Conservation (phyloP, 2,329 filamentous ascomycete species). For the Endoconidiophora laricicola region DNA sequence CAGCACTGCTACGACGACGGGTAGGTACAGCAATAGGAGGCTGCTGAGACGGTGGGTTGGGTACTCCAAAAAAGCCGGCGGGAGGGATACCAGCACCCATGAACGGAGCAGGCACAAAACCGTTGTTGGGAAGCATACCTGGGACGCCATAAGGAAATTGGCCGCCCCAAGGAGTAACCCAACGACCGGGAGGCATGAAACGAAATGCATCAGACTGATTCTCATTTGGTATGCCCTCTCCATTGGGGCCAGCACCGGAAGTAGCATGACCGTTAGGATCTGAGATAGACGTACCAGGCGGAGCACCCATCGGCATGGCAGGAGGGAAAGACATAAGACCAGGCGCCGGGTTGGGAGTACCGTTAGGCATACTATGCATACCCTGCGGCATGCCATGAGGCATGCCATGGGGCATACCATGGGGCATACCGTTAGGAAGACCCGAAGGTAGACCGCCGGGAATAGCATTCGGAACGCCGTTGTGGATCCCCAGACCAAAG, state of each 20-base stretch:
- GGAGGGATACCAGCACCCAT: constrained; percentile 8
- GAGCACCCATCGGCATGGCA: too few species aligned
- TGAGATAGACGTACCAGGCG: neutral
- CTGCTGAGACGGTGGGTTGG: constrained; percentile 2
- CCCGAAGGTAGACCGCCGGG: neutral
- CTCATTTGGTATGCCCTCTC: too few species aligned
- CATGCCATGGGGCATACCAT: too few species aligned
- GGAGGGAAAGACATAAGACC: too few species aligned
- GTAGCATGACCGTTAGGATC: neutral
- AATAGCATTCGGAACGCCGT: constrained; percentile 1
- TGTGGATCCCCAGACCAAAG: constrained; percentile 3
- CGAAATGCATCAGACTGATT: constrained; percentile 6
- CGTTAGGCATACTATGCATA: too few species aligned
- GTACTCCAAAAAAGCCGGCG: constrained; percentile 1
- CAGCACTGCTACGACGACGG: constrained; percentile 2
- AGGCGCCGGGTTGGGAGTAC: too few species aligned
- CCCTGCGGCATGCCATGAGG: neutral
- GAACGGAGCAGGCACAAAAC: constrained; percentile 6
- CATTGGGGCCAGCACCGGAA: neutral
- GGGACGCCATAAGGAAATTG: constrained; percentile 11
- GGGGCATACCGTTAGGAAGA: neutral
- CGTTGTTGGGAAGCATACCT: constrained; percentile 6
- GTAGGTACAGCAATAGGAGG: neutral
- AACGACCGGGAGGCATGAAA: constrained; percentile 9
- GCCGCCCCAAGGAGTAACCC: constrained; percentile 10